Percentiles rank a stretch among this genome's conserved stretches.
These are phyloP conservation scores for Coffea humblotiana DNA, from an alignment of 305 asterid species.

Conservation along the genomic window DNA sequence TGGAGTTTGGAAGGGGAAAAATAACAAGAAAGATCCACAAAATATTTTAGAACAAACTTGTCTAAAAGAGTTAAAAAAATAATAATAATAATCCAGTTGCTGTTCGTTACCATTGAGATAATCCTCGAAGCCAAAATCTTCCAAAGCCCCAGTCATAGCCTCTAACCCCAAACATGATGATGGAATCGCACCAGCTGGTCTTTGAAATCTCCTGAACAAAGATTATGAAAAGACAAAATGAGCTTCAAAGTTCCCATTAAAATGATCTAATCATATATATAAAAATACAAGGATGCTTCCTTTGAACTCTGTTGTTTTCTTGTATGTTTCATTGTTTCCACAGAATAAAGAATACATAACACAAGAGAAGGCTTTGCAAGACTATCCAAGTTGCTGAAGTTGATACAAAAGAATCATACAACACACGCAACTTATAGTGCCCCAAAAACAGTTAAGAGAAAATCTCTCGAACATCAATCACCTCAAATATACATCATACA, in stretches of 20 bases:
- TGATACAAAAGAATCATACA: neutral
- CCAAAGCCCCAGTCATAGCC: slow-evolving; percentile 76
- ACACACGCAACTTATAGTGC: neutral
- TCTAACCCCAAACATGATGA: slow-evolving; percentile 87
- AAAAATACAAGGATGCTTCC: neutral
- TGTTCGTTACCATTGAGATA: slow-evolving; percentile 71
- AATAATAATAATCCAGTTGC: neutral
- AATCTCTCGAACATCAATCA: neutral
- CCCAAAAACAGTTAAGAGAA: neutral
- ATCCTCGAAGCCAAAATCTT: slow-evolving; percentile 80
- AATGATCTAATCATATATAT: neutral
- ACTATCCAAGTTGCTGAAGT: neutral
- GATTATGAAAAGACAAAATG: neutral
- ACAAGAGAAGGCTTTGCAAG: neutral
- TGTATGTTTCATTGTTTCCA: too few relatives aligned
- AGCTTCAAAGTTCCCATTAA: neutral
- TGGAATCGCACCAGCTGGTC: slow-evolving; percentile 85
- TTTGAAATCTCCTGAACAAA: slow-evolving; percentile 60
- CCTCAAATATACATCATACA: neutral
- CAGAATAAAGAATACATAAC: neutral
- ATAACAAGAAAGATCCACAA: neutral
- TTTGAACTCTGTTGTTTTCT: neutral
- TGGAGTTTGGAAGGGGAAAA: neutral
- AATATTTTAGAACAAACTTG: neutral
- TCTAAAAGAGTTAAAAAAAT: neutral